Conservation (phyloP, 2,329 filamentous ascomycete genomes). For the Calonectria pteridis region DNA sequence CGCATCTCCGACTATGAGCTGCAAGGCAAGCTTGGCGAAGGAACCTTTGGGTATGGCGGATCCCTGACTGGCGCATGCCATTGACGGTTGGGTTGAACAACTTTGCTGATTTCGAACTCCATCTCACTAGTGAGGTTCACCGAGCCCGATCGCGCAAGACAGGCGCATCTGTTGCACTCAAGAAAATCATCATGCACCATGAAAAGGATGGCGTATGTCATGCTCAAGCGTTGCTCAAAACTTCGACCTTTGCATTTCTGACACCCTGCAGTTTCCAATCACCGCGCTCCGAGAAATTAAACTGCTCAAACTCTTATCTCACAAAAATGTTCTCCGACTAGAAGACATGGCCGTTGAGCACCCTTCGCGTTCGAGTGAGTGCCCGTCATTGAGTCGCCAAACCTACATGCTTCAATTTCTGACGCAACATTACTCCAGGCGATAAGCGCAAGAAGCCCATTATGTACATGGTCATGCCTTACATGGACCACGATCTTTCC, state of each 20-base stretch:
- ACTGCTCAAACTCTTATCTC: constrained; percentile 93
- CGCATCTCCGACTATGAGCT: constrained; percentile 85
- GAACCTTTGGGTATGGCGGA: constrained; percentile 84
- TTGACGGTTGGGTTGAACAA: not conserved
- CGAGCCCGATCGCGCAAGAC: constrained; percentile 84
- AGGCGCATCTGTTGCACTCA: constrained; percentile 84
- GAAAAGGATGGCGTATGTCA: constrained; percentile 90
- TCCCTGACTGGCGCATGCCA: constrained; percentile 28
- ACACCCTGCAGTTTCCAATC: constrained; percentile 82
- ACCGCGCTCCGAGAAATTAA: constrained; percentile 98
- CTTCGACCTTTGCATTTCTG: constrained; percentile 20
- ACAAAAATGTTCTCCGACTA: constrained; percentile 86
- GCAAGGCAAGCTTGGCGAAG: constrained; percentile 88
- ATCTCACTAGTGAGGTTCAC: constrained; percentile 79
- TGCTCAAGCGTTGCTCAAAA: constrained; percentile 8
- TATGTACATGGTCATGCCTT: constrained; percentile 99
- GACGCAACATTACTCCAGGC: constrained; percentile 55
- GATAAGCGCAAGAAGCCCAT: constrained; percentile 86
- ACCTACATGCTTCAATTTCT: constrained; percentile 13
- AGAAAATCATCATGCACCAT: constrained; percentile 99
- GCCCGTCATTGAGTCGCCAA: not conserved
- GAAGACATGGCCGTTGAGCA: constrained; percentile 98
- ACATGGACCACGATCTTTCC: constrained; percentile 99
- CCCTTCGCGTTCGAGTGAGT: constrained; percentile 69
- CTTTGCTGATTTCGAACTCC: constrained; percentile 25